phyloP scores from a whole-genome alignment of 441 rosid genomes.

The Pelargonium myrrhifolium region DNA sequence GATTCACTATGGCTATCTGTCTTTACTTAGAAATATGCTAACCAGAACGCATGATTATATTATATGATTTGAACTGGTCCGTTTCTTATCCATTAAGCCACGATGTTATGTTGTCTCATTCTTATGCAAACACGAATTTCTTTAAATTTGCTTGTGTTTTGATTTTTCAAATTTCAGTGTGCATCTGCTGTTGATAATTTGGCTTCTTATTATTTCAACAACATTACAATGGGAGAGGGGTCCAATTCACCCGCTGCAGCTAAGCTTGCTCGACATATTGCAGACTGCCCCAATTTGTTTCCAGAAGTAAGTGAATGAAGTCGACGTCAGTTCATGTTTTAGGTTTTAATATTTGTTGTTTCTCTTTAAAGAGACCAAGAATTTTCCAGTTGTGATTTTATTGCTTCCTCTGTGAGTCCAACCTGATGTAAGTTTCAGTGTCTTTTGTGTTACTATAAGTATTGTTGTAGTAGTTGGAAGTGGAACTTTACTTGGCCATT shows the following conservation, averaged over 20 bases:
- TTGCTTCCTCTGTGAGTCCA: not conserved
- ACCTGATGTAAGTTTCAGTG: not conserved
- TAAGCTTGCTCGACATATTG: slow-evolving; percentile 74
- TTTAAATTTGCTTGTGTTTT: not conserved
- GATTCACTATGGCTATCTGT: not conserved
- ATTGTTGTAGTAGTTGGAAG: not conserved
- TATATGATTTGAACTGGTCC: no score
- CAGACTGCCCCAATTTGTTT: slow-evolving; percentile 87
- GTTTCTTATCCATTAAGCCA: no score
- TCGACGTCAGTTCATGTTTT: not conserved
- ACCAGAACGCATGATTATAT: no score
- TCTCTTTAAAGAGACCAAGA: not conserved
- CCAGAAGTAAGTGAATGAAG: slow-evolving; percentile 63
- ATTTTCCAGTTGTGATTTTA: not conserved
- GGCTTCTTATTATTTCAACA: slow-evolving; percentile 88
- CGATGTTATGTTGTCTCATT: not conserved
- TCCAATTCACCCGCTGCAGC: slow-evolving; percentile 65
- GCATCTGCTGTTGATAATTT: slow-evolving; percentile 94
- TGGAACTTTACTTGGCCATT: not conserved
- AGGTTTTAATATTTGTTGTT: not conserved
- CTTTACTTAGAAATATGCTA: not conserved
- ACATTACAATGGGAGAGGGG: slow-evolving; percentile 91
- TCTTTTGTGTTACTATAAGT: not conserved
- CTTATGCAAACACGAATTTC: not conserved
- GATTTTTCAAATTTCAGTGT: slow-evolving; percentile 50